Conservation (phyloP, 768 basidiomycete species). For the Pisolithus orientalis region DNA sequence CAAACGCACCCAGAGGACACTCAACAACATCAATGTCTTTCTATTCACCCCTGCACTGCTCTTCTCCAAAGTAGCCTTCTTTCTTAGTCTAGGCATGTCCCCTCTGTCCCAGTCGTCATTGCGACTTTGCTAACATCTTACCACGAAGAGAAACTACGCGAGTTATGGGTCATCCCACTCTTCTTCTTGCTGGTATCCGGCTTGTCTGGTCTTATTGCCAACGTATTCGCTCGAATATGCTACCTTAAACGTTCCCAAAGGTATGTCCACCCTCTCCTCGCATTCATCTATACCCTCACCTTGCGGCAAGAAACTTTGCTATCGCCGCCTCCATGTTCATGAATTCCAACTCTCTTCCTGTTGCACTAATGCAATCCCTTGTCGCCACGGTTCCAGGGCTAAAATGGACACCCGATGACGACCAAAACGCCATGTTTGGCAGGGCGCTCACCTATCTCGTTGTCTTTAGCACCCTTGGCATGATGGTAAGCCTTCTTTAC, state of each 20-base stretch:
- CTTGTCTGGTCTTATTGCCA: constrained; percentile 67
- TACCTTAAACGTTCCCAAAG: constrained; percentile 71
- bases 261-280: constrained; percentile 31
- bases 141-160: constrained; percentile 58
- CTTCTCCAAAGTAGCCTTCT: constrained; percentile 95
- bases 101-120: background rate
- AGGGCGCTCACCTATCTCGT: constrained; percentile 87
- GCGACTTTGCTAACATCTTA: background rate
- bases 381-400: constrained; percentile 77
- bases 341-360: constrained; percentile 93
- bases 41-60: constrained; percentile 85
- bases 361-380: constrained; percentile 92
- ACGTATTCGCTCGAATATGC: constrained; percentile 53
- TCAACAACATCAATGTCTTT: constrained; percentile 79
- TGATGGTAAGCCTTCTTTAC: constrained; percentile 60
- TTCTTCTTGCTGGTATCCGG: constrained; percentile 76
- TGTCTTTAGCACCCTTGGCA: constrained; percentile 90
- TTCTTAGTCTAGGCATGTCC: constrained; percentile 64
- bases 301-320: constrained; percentile 54
- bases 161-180: constrained; percentile 81
- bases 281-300: background rate
- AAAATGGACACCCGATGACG: constrained; percentile 79
- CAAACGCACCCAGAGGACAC: constrained; percentile 81
- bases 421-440: constrained; percentile 83
- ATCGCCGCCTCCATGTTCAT: constrained; percentile 85